phyloP scores from a whole-genome alignment of 345 rosid species.

The Carallia pectinifolia region DNA sequence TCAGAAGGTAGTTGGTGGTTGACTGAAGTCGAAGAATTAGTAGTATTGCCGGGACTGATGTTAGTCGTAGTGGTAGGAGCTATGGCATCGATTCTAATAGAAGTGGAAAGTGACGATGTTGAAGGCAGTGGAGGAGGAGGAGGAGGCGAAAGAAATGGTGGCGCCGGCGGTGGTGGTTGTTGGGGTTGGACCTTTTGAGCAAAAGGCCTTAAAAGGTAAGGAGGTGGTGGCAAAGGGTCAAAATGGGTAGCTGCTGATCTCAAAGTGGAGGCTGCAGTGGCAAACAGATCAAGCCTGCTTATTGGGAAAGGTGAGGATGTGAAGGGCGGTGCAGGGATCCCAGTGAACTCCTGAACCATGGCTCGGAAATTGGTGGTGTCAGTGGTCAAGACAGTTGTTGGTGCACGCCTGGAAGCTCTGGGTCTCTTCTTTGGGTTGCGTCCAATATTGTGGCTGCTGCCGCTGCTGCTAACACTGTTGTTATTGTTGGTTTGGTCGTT shows the following conservation, averaged over 20 bases:
- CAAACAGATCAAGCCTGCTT: constrained; percentile 67
- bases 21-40: constrained; percentile 26
- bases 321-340: constrained; percentile 88
- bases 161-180: not conserved
- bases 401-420: constrained; percentile 89
- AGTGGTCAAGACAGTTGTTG: constrained; percentile 86
- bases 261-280: constrained; percentile 34
- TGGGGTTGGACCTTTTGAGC: constrained; percentile 38
- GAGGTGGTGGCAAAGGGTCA: constrained; percentile 36
- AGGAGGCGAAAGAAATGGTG: constrained; percentile 34
- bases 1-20: constrained; percentile 34
- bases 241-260: constrained; percentile 37
- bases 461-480: constrained; percentile 22
- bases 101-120: too few species aligned
- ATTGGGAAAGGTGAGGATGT: constrained; percentile 56
- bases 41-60: constrained; percentile 3
- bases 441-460: constrained; percentile 21
- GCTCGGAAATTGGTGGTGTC: constrained; percentile 92
- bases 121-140: constrained; percentile 14
- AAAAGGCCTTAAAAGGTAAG: constrained; percentile 57
- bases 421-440: constrained; percentile 86
- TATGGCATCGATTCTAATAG: constrained; percentile 27
- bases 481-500: not conserved
- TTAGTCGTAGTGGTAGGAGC: constrained; percentile 25
- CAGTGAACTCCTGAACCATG: constrained; percentile 98